Percentiles rank a stretch among this genome's conserved stretches.
These are phyloP conservation scores for Populus trichocarpa DNA, from an alignment of 441 rosid genomes.

Conservation along the genomic window DNA sequence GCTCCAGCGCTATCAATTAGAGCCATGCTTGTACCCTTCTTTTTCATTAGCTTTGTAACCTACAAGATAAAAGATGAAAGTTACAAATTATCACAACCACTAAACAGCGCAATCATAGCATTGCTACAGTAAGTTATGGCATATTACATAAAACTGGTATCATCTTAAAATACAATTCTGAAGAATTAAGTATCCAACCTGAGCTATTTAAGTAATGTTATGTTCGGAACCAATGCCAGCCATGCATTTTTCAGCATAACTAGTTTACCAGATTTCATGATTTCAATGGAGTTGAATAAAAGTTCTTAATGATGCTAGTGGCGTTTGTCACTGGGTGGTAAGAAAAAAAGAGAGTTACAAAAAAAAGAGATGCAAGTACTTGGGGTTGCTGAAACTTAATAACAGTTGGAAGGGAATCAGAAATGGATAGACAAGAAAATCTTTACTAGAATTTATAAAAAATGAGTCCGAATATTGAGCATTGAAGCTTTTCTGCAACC, in stretches of 20 bases:
- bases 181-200: background rate
- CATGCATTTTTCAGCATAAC: background rate
- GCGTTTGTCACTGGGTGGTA: background rate
- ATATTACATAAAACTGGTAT: background rate
- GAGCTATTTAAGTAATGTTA: background rate
- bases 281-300: background rate
- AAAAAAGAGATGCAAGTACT: background rate
- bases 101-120: constrained; percentile 4
- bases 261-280: background rate
- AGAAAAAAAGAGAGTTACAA: background rate
- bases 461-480: background rate
- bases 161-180: background rate
- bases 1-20: constrained; percentile 88
- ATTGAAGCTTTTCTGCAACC: no score
- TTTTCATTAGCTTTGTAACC: constrained; percentile 92
- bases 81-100: background rate
- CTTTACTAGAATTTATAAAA: no score
- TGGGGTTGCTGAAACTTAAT: background rate
- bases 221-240: background rate
- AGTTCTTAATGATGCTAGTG: background rate
- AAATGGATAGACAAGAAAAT: background rate
- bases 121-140: background rate
- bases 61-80: constrained; percentile 28
- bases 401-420: background rate
- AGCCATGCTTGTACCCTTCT: constrained; percentile 85